Evolutionary conservation across 2,329 filamentous ascomycete genomes (phyloP).

Genomic region (Neopestalotiopsis sp.): DNA sequence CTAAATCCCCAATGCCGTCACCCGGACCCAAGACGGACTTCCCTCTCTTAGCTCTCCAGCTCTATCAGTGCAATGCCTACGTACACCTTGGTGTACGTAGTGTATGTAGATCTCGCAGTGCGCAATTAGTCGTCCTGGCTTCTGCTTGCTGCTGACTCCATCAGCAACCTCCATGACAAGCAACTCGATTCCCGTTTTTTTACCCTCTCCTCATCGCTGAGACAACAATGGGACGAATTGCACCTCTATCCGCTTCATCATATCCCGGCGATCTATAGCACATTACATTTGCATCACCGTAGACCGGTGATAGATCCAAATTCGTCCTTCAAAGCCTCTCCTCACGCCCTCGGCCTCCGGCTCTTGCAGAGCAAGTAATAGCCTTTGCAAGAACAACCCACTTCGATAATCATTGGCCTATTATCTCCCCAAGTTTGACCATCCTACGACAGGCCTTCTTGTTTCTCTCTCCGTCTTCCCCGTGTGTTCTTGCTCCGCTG

Average conservation of each 20-base stretch:
- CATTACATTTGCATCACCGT: not conserved
- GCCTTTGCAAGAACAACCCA: not conserved
- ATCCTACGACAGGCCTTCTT: not conserved
- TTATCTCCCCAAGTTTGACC: not conserved
- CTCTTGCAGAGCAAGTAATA: not conserved
- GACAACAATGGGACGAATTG: conserved; percentile 5
- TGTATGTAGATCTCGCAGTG: not conserved
- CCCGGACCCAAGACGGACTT: not conserved
- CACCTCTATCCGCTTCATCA: not conserved
- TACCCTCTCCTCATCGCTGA: not conserved
- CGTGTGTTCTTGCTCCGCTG: not conserved
- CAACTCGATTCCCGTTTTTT: not conserved
- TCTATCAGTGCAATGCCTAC: not conserved
- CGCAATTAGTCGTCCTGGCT: conserved; percentile 1
- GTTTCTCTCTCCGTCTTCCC: too few relatives aligned
- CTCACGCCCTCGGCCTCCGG: not conserved
- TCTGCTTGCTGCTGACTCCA: not conserved
- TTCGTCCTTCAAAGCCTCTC: not conserved
- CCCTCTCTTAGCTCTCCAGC: not conserved
- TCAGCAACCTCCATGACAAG: not conserved
- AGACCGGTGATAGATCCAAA: conserved; percentile 2
- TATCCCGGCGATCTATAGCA: not conserved
- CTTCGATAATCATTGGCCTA: not conserved
- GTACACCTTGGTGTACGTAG: not conserved
- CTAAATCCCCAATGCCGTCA: too few relatives aligned